Evolutionary conservation across 176 grass and related monocot genomes (phyloP), one percentile per base, ranked within the genome.

Genomic region (Olyra latifolia): DNA sequence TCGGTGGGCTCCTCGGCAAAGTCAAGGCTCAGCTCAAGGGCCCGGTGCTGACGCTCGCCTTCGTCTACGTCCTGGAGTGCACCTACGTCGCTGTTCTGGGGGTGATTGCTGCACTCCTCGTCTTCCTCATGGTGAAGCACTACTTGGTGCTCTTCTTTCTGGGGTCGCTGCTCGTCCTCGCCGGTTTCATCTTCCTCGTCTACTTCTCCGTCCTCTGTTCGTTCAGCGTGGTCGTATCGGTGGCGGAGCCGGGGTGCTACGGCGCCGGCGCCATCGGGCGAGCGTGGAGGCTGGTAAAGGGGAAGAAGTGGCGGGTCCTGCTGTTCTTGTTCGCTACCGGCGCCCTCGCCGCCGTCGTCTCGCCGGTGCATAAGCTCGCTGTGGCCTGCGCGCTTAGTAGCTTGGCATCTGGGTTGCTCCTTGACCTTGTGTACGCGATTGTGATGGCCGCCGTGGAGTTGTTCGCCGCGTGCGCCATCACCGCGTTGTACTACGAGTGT

Each of bases 401-500:
- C 58, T 3, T 66, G 10, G 68, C 48, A 0, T 10, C 40, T 20
- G 76, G 76, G 47, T 8, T 86, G 68, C 38, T 86, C 28, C 48
- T 80, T 1, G 47, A 2, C 0, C 8, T 86, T 6, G 46, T 86
- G 1, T 79, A 57, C 46, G 46, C 3, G 12, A 7, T 35, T n/a
- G 27, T 80, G 47, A 43, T 39, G 12, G 47, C 24, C 6, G 24
- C 29, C 13, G 47, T 86, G 68, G 24, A 56, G 8, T 0, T 86
- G 47, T 86, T 80, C 49, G 35, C 38, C 5, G 1, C 45, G 1
- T 72, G 76, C 56, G 48, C 76, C 66, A 46, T 80, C 35, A 14
- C 76, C 29, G 56, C 76, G 24, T 74, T 79, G 47, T 86, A 80
- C 68, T 80, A 63, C 57, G 76, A 80, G 76, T 71, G 83, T 47